A percentile compares a stretch with the other conserved stretches of the same genome.
phyloP scores from a whole-genome alignment of 1,284 basidiomycete species.

The Sanghuangporus sanghuang region DNA sequence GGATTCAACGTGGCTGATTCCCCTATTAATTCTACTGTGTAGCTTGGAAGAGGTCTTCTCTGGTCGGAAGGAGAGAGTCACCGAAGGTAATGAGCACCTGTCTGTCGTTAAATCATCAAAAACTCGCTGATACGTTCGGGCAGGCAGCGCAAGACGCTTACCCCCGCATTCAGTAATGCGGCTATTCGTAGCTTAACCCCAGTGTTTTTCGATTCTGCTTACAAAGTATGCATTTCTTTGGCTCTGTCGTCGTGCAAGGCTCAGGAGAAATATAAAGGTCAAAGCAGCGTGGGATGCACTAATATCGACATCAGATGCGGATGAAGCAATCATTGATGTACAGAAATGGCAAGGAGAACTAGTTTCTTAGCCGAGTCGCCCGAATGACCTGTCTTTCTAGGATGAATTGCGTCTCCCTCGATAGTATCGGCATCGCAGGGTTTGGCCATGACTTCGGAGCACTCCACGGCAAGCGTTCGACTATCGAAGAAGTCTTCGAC shows the following conservation, averaged over 20 bases:
- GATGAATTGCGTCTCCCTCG: slow-evolving; percentile 48
- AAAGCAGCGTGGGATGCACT: slow-evolving; percentile 47
- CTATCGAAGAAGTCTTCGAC: slow-evolving; percentile 44
- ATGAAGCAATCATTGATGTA: slow-evolving; percentile 44
- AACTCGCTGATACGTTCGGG: not conserved
- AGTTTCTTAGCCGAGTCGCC: not conserved
- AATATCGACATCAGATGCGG: slow-evolving; percentile 30
- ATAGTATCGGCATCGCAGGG: slow-evolving; percentile 53
- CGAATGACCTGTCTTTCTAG: slow-evolving; percentile 20
- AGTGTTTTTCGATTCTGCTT: slow-evolving; percentile 38
- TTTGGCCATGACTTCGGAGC: slow-evolving; percentile 54
- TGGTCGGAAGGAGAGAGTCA: slow-evolving; percentile 51
- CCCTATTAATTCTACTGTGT: not conserved
- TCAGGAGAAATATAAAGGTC: not conserved
- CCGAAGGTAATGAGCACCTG: slow-evolving; percentile 24
- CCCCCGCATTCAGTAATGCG: slow-evolving; percentile 37
- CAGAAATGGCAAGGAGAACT: slow-evolving; percentile 36
- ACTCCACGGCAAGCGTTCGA: slow-evolving; percentile 40
- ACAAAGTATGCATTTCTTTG: slow-evolving; percentile 36
- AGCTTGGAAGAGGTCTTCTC: slow-evolving; percentile 46
- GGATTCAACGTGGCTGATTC: not conserved
- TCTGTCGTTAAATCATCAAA: not conserved
- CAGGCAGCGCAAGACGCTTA: slow-evolving; percentile 39
- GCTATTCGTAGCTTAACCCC: slow-evolving; percentile 32
- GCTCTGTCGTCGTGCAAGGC: not conserved